Evolutionary conservation across 2,329 filamentous ascomycete species (phyloP).

Genomic region (Intubia oerlemansii): DNA sequence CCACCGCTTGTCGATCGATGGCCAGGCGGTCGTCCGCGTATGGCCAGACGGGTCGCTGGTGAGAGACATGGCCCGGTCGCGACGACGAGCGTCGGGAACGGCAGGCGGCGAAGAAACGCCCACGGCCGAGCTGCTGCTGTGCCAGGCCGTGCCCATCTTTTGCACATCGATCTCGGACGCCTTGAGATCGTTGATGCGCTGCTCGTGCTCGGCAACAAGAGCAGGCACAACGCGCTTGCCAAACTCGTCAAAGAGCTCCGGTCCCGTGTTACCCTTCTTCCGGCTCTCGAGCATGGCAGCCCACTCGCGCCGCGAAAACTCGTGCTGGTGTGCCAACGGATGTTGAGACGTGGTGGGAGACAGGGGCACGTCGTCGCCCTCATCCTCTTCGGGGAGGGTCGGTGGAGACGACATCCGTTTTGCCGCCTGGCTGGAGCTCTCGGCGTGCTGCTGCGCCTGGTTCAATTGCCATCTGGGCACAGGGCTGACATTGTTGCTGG

Average conservation of each 20-base stretch:
- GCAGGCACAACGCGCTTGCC: constrained; percentile 6
- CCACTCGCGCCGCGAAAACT: constrained; percentile 7
- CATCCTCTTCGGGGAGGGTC: background rate
- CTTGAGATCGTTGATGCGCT: constrained; percentile 8
- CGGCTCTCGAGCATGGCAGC: constrained; percentile 5
- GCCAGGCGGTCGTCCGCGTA: constrained; percentile 3
- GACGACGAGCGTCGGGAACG: too few species aligned
- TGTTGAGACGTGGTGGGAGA: too few species aligned
- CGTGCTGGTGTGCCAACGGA: too few species aligned
- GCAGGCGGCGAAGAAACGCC: too few species aligned
- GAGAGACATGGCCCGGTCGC: constrained; percentile 7
- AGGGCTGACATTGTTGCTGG: too few species aligned
- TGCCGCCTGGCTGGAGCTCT: too few species aligned
- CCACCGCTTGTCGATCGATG: constrained; percentile 3
- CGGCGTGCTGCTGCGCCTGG: background rate
- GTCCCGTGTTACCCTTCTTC: background rate
- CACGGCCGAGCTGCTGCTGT: constrained; percentile 2
- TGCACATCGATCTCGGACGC: constrained; percentile 8
- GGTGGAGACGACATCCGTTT: background rate
- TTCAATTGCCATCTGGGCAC: background rate
- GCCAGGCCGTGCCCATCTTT: constrained; percentile 7
- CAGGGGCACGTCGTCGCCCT: background rate
- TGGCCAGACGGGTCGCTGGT: constrained; percentile 3
- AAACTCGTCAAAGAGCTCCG: constrained; percentile 6
- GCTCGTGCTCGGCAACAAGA: constrained; percentile 8